Conservation (phyloP, 2,329 filamentous ascomycete genomes). For the Aulographum hederae region DNA sequence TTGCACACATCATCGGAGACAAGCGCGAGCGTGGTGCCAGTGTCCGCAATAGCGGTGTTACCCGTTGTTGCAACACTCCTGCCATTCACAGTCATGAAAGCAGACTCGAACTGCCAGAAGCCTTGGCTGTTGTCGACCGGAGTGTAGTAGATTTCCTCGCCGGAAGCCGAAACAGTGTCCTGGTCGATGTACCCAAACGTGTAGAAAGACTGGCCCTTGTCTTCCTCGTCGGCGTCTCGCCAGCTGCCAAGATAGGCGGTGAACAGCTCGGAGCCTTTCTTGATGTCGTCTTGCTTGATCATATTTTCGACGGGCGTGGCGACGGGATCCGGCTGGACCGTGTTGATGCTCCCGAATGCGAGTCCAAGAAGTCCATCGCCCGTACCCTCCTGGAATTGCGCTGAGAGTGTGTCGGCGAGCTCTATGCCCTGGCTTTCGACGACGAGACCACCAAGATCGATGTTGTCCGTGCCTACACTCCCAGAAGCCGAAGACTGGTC, state of each 20-base stretch:
- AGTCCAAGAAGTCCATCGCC: conserved; percentile 51
- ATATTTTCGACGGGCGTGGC: conserved; percentile 51
- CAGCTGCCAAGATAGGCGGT: conserved; percentile 43
- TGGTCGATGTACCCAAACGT: conserved; percentile 57
- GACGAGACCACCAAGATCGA: conserved; percentile 42
- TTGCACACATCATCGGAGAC: conserved; percentile 42
- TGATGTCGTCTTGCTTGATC: conserved; percentile 38
- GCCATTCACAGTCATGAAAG: conserved; percentile 38
- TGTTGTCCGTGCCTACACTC: conserved; percentile 41
- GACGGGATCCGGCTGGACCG: conserved; percentile 35
- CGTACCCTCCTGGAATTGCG: conserved; percentile 34
- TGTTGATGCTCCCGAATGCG: conserved; percentile 47
- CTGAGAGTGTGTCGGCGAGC: conserved; percentile 39
- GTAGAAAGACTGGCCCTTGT: conserved; percentile 40
- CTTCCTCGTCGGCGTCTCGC: conserved; percentile 26
- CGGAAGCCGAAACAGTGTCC: conserved; percentile 35
- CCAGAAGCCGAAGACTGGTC: conserved; percentile 51
- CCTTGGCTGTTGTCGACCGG: conserved; percentile 44
- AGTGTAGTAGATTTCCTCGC: conserved; percentile 39
- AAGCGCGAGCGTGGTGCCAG: conserved; percentile 50
- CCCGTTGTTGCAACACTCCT: conserved; percentile 28
- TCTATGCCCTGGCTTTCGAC: conserved; percentile 47
- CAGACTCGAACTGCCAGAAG: conserved; percentile 49
- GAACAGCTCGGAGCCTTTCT: conserved; percentile 37
- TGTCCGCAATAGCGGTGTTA: conserved; percentile 54